Base-by-base conservation (phyloP, 2,329 filamentous ascomycete species). In the Geoglossum cookeanum region DNA sequence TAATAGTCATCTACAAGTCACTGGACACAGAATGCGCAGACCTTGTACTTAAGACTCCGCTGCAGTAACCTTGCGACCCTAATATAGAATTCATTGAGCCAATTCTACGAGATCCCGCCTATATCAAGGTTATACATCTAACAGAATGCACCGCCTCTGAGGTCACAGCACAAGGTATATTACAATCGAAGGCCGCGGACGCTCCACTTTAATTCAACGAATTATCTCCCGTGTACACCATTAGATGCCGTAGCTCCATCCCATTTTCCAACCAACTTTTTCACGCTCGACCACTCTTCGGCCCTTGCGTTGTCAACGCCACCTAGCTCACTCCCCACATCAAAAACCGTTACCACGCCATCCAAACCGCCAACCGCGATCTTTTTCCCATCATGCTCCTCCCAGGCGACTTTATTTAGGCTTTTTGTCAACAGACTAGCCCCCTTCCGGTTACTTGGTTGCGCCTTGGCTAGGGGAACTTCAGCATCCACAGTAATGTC, bases 351-450 rank as follows among this genome's bases (percentile, higher is more conserved):
- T 27, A 96, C 76, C 1, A 88, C 81, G 9, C 91, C 91, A 65
- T 96, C 90, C 60, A 98, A 84, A 3, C 92, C 92, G 49, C 92
- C 94, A 0, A 89, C 89, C 1, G 91, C 92, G 55, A 97, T 73
- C 55, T 87, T 79, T 69, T 85, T 85, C 54, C 92, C 94, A 67
- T 96, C 90, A 49, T 81, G 84, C 64, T 83, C 81, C 71, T 98
- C 92, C 92, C 92, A 98, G 0, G 88, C 85, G 48, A 96, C 75
- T 72, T 92, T 94, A 70, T 98, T 98, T 65, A 98, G 71, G 67
- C 89, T 94, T 72, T 87, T 85, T 58, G 84, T 86, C 64, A 91
- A 76, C 68, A 87, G 80, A 32, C 81, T 79, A 61, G 69, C 79
- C 71, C 60, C 82, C 78, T 52, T 81, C 79, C 64, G 81, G 78